Base-by-base conservation (phyloP, 2,329 filamentous ascomycete species). In the Trichoderma atrobrunneum region DNA sequence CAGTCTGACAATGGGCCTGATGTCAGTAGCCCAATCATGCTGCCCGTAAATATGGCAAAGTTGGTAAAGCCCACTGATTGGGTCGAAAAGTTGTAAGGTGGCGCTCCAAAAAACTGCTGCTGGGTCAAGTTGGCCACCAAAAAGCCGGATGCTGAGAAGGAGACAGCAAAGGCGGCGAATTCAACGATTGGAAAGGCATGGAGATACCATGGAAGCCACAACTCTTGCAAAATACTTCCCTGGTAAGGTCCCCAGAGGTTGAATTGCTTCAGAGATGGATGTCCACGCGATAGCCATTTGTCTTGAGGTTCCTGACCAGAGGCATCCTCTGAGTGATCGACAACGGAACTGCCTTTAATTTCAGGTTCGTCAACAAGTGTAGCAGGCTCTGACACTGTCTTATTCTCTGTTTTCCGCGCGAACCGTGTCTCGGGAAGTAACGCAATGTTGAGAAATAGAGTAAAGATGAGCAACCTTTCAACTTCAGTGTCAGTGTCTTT, bases 161-260 rank as follows among this genome's bases (percentile, higher is more conserved):
- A 69, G 11, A 69, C 66, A 10, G 32, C 16, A 60, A 69, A 69
- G 16, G 66, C 26, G 3, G 66, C 56, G 21, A 69, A 69, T 61
- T 69, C 66, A n/a, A 69, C 66, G 7, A 69, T 69, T 12, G 66
- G 66, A 12, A 69, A 69, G n/a, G 36, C 66, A 10, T 61, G 66
- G 3, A 69, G 66, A 18, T 69, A 69, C 66, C 54, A 69, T n/a
- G 66, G 66, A 61, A 69, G 66, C 66, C 66, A 69, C 32, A 69
- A 4, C 24, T 69, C 66, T 61, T 51, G 66, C 21, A 61, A 34
- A 24, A 69, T 36, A n/a, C 16, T 69, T 7, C 66, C 66, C 1
- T 69, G 66, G 18, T 69, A 69, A n/a, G 66, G 3, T 1, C 66
- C 66, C 66, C 56, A 69, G 10, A 39, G 66, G n/a, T 16, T 48